Conservation (phyloP, 2,329 filamentous ascomycete genomes). For the Aureobasidium subglaciale region DNA sequence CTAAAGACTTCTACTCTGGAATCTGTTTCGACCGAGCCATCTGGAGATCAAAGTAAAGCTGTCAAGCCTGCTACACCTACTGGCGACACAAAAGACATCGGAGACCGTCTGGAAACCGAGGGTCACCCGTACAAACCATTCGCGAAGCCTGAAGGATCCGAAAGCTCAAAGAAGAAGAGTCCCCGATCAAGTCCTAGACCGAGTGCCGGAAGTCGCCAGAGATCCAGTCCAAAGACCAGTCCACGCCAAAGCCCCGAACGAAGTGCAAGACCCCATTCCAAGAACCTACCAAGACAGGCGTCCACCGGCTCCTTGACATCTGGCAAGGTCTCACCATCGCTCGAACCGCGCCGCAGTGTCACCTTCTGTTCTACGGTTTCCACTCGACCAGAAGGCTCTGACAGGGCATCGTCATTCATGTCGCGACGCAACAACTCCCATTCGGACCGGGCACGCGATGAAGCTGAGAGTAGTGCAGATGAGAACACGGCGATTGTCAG, state of each 20-base stretch:
- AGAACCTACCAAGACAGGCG: not conserved
- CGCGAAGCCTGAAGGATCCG: not conserved
- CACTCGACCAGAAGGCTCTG: constrained; percentile 17
- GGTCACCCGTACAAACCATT: not conserved
- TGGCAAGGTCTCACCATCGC: not conserved
- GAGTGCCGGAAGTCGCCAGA: not conserved
- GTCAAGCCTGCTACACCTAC: not conserved
- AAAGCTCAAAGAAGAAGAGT: not conserved
- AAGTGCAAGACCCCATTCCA: not conserved
- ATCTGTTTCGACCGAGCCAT: not conserved
- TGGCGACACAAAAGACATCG: not conserved
- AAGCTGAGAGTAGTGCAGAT: constrained; percentile 31
- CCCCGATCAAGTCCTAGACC: not conserved
- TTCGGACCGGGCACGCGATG: constrained; percentile 17
- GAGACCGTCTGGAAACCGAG: not conserved
- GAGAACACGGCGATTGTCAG: constrained; percentile 37
- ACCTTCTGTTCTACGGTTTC: constrained; percentile 20
- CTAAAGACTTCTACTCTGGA: not conserved
- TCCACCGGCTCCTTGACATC: not conserved
- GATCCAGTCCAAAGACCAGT: not conserved
- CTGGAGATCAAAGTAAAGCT: not conserved
- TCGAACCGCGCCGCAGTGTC: constrained; percentile 19
- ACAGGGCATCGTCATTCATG: constrained; percentile 13
- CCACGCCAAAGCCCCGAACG: constrained; percentile 8
- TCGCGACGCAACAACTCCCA: constrained; percentile 1